Percentiles rank a stretch among this genome's conserved stretches.
These are phyloP conservation scores for Eucommia ulmoides DNA, from an alignment of 257 asterid species.

Conservation along the genomic window DNA sequence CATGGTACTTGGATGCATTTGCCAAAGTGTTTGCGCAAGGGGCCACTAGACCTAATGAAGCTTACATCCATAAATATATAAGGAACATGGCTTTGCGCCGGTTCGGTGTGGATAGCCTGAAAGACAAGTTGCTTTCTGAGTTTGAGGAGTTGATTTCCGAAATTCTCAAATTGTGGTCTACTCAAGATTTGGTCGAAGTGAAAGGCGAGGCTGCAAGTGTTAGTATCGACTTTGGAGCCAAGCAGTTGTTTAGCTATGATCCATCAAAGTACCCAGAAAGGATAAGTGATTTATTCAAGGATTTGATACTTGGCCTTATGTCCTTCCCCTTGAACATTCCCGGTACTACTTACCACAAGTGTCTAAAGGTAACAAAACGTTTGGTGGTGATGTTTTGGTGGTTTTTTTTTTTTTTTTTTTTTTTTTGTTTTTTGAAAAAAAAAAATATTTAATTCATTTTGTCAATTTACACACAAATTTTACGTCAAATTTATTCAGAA, in stretches of 20 bases:
- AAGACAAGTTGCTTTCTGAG: conserved; percentile 43
- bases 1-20: neutral
- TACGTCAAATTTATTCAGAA: conserved; percentile 19
- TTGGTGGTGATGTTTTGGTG: too few species aligned
- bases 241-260: conserved; percentile 59
- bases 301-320: conserved; percentile 66
- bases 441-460: neutral
- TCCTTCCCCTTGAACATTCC: conserved; percentile 78
- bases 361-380: conserved; percentile 37
- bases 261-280: conserved; percentile 42
- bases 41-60: conserved; percentile 51
- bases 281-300: conserved; percentile 63
- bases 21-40: conserved; percentile 28
- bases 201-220: conserved; percentile 54
- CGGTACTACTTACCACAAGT: conserved; percentile 66
- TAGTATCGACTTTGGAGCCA: conserved; percentile 53
- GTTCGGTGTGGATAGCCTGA: conserved; percentile 54
- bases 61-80: conserved; percentile 55
- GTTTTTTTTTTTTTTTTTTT: too few species aligned
- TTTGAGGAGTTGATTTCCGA: conserved; percentile 32
- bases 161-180: conserved; percentile 42
- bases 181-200: conserved; percentile 41
- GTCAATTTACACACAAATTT: neutral
- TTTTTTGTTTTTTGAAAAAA: neutral
- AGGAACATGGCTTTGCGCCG: conserved; percentile 47